Percentiles rank a stretch among this genome's conserved stretches.
These are phyloP conservation scores for Vaccinium myrtillus DNA, from an alignment of 148 eudicot species.

Conservation along the genomic window DNA sequence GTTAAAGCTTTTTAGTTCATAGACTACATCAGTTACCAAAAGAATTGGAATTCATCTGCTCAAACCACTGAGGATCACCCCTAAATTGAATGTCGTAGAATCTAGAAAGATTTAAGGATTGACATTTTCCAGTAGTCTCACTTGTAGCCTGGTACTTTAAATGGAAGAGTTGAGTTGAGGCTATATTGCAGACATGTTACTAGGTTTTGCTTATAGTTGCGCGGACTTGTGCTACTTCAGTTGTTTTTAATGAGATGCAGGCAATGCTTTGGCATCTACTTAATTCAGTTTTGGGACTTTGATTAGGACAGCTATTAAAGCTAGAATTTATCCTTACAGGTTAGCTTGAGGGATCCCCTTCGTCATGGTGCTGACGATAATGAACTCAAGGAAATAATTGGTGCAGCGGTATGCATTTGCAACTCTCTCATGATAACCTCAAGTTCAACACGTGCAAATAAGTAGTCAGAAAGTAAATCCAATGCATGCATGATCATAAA, in stretches of 20 bases:
- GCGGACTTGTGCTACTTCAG: neutral
- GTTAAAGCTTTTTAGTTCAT: neutral
- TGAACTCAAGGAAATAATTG: slow-evolving; percentile 72
- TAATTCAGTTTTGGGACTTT: neutral
- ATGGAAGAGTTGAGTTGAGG: slow-evolving; percentile 3
- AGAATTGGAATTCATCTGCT: neutral
- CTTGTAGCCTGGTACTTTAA: neutral
- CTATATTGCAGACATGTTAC: slow-evolving; percentile 7
- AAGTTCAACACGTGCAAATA: neutral
- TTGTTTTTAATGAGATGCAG: slow-evolving; percentile 4
- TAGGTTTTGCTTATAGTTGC: neutral
- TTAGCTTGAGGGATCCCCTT: slow-evolving; percentile 94
- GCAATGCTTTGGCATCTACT: neutral
- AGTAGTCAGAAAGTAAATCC: neutral
- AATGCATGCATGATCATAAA: neutral
- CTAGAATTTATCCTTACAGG: slow-evolving; percentile 36
- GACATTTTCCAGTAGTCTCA: neutral
- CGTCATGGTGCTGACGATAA: slow-evolving; percentile 73
- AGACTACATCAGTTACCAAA: neutral
- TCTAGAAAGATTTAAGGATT: neutral
- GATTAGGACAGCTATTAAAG: neutral
- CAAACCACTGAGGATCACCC: neutral
- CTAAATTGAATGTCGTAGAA: neutral
- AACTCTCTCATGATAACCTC: neutral
- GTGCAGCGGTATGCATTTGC: slow-evolving; percentile 56